Base-by-base conservation (phyloP, 1,139 yeast species). In the Taphrina betulina region DNA sequence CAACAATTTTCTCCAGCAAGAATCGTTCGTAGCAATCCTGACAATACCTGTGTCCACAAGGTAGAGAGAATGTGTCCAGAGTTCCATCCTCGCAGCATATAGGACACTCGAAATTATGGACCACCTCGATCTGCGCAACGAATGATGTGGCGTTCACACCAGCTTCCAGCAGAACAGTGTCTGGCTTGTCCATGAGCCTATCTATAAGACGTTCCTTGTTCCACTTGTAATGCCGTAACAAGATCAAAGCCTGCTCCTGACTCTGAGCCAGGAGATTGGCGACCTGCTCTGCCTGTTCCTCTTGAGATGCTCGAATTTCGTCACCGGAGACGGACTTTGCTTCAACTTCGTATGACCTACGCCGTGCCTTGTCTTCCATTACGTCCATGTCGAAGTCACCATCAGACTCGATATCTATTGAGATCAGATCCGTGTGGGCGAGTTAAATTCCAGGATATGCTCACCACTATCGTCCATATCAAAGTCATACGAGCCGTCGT, bases 41-140 rank as follows among this genome's bases (percentile, higher is more conserved):
- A 66, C 97, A 92, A 63, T 75, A 85, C 53, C 72, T 73, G 68
- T 90, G 96, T 5, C 75, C 76, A 68, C 97, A 92, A 24, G 75
- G 74, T 23, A 87, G 68, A 2, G 78, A 71, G 65, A 82, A 87
- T 0, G 80, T 73, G 19, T 64, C 57, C 50, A 73, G 68, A 0
- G 65, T 63, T 33, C 71, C 72, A 0, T 74, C 76, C 17, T 83
- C 85, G 68, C 90, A 86, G 68, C 96, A 89, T 16, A 89, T 82
- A 12, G 69, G 65, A 65, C 96, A 89, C 24, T 69, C 63, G 62
- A 76, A 82, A 26, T 69, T 68, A 0, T 37, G 37, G 5, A 56
- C 53, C 5, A 55, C 43, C 42, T 38, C 54, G 60, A 60, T 0
- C 62, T 62, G 33, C 73, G 55, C 51, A 57, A 29, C 46, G 8